phyloP scores from a whole-genome alignment of 371 early-diverging fungal genomes.

The Gilbertella persicaria region DNA sequence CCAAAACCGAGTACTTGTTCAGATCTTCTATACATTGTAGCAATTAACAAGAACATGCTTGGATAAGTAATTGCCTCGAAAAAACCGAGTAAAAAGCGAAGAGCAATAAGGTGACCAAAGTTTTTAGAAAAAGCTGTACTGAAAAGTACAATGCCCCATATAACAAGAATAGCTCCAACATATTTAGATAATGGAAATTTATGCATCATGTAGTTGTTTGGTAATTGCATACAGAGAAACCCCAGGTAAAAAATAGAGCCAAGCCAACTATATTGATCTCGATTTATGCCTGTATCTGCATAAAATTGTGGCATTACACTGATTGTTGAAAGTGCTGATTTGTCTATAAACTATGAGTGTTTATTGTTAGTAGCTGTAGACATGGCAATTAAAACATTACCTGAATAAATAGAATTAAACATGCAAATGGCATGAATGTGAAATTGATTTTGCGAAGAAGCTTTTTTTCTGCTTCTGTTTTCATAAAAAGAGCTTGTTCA shows the following conservation, averaged over 20 bases:
- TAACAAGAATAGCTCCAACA: conserved; percentile 15
- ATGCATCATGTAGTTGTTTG: conserved; percentile 29
- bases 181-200: conserved; percentile 20
- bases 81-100: conserved; percentile 38
- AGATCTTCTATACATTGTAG: conserved; percentile 34
- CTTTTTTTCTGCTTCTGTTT: conserved; percentile 7
- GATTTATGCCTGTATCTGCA: conserved; percentile 22
- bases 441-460: conserved; percentile 12
- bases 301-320: conserved; percentile 23
- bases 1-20: conserved; percentile 35
- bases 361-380: too few relatives aligned
- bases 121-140: conserved; percentile 22
- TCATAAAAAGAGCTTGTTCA: not conserved
- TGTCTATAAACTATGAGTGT: conserved; percentile 27
- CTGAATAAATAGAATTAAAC: conserved; percentile 10
- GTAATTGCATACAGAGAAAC: conserved; percentile 21
- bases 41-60: conserved; percentile 33
- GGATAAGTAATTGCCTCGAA: conserved; percentile 40
- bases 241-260: conserved; percentile 30
- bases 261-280: conserved; percentile 33
- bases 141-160: conserved; percentile 26
- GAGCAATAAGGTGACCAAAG: conserved; percentile 35
- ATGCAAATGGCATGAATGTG: conserved; percentile 13
- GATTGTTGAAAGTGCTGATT: conserved; percentile 22
- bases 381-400: conserved; percentile 13